Percentiles rank a stretch among this genome's conserved stretches.
Evolutionary conservation across 2,329 filamentous ascomycete species (phyloP).

Genomic region (Whalleya microplaca): DNA sequence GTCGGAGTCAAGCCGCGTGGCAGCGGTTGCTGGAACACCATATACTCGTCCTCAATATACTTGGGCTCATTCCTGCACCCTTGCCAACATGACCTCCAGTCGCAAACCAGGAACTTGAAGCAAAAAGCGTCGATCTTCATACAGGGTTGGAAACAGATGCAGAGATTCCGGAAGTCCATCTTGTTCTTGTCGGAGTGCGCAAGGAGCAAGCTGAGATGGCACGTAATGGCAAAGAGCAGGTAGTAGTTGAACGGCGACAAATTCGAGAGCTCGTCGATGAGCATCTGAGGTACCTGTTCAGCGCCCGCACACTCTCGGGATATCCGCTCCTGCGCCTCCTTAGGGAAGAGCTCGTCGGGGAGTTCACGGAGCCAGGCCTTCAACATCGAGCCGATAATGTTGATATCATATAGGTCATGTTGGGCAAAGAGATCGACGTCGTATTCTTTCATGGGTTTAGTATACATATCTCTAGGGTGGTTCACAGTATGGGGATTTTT

Average conservation of each 20-base stretch:
- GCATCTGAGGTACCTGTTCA: constrained; percentile 78
- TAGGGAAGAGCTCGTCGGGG: constrained; percentile 93
- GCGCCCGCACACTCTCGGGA: constrained; percentile 78
- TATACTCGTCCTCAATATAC: constrained; percentile 72
- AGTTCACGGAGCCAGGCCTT: constrained; percentile 95
- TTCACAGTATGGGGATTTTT: constrained; percentile 31
- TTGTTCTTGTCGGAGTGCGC: constrained; percentile 95
- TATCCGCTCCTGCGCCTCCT: constrained; percentile 78
- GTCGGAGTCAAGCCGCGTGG: constrained; percentile 49
- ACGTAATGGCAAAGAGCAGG: constrained; percentile 94
- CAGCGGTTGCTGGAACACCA: constrained; percentile 60
- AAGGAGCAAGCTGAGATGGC: constrained; percentile 88
- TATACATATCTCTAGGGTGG: not conserved
- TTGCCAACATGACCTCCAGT: constrained; percentile 97
- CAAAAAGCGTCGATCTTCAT: constrained; percentile 95
- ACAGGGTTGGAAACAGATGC: constrained; percentile 95
- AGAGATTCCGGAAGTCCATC: constrained; percentile 95
- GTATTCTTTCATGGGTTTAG: constrained; percentile 57
- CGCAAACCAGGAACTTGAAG: constrained; percentile 92
- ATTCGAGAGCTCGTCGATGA: constrained; percentile 90
- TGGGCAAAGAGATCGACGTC: constrained; percentile 92
- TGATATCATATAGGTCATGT: constrained; percentile 89
- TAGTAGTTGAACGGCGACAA: constrained; percentile 98
- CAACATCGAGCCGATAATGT: constrained; percentile 93
- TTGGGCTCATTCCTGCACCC: constrained; percentile 89